Base-by-base conservation (phyloP, 2,329 filamentous ascomycete genomes). In the Fusarium sp. region DNA sequence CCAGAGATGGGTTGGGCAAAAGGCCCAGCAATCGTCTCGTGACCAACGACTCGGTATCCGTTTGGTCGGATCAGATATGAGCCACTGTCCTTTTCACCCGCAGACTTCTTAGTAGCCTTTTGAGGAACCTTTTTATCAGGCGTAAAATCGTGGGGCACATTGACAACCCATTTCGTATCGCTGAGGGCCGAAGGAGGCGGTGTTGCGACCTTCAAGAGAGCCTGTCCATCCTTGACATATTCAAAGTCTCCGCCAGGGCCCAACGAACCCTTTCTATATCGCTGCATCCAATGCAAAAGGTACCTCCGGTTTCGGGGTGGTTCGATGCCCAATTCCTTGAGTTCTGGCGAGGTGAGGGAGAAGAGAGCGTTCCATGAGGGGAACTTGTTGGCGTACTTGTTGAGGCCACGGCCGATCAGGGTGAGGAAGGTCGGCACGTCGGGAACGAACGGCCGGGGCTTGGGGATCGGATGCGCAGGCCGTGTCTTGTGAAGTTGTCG, bases 331-430 rank as follows among this genome's bases (percentile, higher is more conserved):
- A 96, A 87, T 76, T 95, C 91, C 73, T 91, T 90, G 73, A 99
- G 87, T 82, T 98, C 91, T 48, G 86, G 81, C 23, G 93, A 94
- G 27, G 90, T 91, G 72, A 96, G 86, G 49, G 91, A 91, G 87
- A 98, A 98, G 49, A 99, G 90, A 10, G 93, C 89, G 59, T 96
- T 92, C 96, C 96, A 98, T 16, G 92, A 92, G 5, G 93, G 90
- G 77, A 99, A 94, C 82, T 98, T 98, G 82, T 89, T 86, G 54
- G 92, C 89, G 84, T 98, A 94, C 79, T 92, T 90, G 78, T 88
- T 91, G 77, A 98, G 90, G 76, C 91, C 91, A 72, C 96, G 95
- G 76, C 96, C 96, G 82, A 98, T 98, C 66, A 98, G 87, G 39
- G 89, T 94, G 70, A 98, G 91, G 83, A 99, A 97, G 21, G 95